Conservation (phyloP, 805 yeast species). For the Metschnikowia koreensis region DNA sequence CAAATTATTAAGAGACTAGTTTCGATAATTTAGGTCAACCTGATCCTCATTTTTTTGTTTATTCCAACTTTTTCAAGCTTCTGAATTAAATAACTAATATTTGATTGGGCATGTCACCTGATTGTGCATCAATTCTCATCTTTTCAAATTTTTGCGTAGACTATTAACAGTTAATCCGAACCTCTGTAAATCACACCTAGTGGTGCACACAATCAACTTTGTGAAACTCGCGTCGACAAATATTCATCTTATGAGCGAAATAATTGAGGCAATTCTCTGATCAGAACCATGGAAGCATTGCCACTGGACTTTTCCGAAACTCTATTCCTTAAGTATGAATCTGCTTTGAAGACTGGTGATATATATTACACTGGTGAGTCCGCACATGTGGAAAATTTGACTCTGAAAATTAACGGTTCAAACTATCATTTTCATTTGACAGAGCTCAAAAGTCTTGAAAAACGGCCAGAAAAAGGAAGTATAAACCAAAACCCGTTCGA, state of each 20-base stretch:
- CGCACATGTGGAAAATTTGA: conserved; percentile 22
- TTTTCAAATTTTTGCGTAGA: neutral
- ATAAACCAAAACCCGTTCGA: conserved; percentile 67
- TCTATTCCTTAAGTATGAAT: conserved; percentile 35
- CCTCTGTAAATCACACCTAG: neutral
- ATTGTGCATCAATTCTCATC: neutral
- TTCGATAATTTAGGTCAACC: neutral
- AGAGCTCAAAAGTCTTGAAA: conserved; percentile 32
- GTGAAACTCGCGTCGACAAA: neutral
- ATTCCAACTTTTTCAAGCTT: too few species aligned
- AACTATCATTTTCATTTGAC: conserved; percentile 29
- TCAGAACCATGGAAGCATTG: neutral
- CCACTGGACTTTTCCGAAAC: neutral
- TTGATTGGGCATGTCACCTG: neutral
- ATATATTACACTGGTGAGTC: conserved; percentile 53
- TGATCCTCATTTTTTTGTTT: too few species aligned
- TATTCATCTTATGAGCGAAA: too few species aligned
- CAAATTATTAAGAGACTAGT: conserved; percentile 11
- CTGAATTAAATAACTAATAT: too few species aligned
- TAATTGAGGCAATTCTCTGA: neutral
- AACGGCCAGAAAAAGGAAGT: conserved; percentile 41
- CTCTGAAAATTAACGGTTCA: conserved; percentile 10
- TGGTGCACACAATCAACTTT: neutral
- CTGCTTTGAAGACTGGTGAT: conserved; percentile 46
- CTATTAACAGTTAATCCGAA: too few species aligned